These are phyloP conservation scores for Camelina neglecta DNA, from an alignment of 345 rosid species.

Conservation along the genomic window DNA sequence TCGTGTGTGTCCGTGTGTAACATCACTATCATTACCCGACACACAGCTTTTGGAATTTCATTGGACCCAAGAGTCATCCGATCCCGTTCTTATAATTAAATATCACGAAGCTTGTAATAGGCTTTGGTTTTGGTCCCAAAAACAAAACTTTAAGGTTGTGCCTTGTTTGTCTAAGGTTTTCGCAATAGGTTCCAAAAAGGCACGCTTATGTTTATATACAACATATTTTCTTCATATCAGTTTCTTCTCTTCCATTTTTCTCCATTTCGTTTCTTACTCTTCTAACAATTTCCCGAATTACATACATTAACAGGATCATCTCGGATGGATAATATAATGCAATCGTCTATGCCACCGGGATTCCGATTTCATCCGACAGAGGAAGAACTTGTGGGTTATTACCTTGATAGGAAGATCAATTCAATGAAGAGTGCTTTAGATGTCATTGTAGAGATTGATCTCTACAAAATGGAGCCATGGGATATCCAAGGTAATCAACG, in stretches of 20 bases:
- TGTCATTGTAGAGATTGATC: constrained; percentile 86
- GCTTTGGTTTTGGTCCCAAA: constrained; percentile 52
- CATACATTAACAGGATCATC: constrained; percentile 27
- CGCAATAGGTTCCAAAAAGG: constrained; percentile 44
- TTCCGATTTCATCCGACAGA: constrained; percentile 97
- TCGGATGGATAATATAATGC: constrained; percentile 62
- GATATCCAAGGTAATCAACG: constrained; percentile 79
- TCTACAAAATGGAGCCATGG: constrained; percentile 98
- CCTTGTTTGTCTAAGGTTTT: constrained; percentile 48
- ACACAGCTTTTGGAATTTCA: constrained; percentile 48
- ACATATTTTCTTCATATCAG: constrained; percentile 15
- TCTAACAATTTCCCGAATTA: constrained; percentile 19
- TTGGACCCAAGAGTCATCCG: constrained; percentile 52
- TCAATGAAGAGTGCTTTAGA: constrained; percentile 77
- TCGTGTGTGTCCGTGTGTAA: constrained; percentile 46
- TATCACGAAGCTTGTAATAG: constrained; percentile 45
- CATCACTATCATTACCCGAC: constrained; percentile 48
- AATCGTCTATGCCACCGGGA: constrained; percentile 85
- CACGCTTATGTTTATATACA: constrained; percentile 39
- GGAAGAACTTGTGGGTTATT: constrained; percentile 97
- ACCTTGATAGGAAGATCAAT: constrained; percentile 78
- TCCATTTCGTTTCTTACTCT: constrained; percentile 24
- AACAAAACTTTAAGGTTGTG: constrained; percentile 54
- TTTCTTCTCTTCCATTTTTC: constrained; percentile 35
- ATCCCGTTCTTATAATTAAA: constrained; percentile 38